Evolutionary conservation across 805 yeast species (phyloP).

Genomic region (Ogataea minuta): DNA sequence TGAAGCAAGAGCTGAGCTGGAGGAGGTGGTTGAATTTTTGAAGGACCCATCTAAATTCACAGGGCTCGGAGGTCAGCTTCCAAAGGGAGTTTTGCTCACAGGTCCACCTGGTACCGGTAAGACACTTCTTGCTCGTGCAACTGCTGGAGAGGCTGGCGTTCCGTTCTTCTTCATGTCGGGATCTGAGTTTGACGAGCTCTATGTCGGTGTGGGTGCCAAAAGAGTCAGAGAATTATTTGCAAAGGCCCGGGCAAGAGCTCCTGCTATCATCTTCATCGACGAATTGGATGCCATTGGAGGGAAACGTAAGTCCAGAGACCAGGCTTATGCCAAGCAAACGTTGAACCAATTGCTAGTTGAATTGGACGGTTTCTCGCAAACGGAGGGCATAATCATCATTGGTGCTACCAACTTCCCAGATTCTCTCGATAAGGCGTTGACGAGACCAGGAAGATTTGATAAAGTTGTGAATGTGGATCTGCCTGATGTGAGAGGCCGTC

Average conservation of each 20-base stretch:
- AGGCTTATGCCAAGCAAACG: conserved; percentile 97
- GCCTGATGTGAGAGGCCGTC: conserved; percentile 97
- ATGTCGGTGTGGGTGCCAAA: conserved; percentile 99
- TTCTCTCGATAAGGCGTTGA: conserved; percentile 91
- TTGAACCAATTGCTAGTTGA: conserved; percentile 93
- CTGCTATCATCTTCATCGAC: conserved; percentile 95
- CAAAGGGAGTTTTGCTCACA: conserved; percentile 93
- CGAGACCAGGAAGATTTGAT: conserved; percentile 98
- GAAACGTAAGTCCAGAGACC: conserved; percentile 94
- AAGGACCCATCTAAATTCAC: conserved; percentile 96
- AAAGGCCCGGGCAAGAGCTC: conserved; percentile 93
- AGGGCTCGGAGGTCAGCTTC: conserved; percentile 94
- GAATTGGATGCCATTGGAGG: conserved; percentile 99
- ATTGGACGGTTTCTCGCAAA: conserved; percentile 91
- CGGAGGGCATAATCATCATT: conserved; percentile 89
- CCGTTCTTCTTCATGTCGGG: conserved; percentile 99
- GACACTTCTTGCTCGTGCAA: conserved; percentile 92
- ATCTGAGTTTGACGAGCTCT: conserved; percentile 95
- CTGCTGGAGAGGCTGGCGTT: conserved; percentile 99
- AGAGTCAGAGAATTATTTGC: conserved; percentile 91
- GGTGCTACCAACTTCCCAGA: conserved; percentile 99
- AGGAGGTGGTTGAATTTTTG: conserved; percentile 96
- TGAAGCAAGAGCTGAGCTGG: conserved; percentile 96
- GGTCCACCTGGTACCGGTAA: conserved; percentile 99
- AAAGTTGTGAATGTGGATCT: conserved; percentile 91